Base-by-base conservation (phyloP, 805 yeast species). In the Schizosaccharomyces cryophilus region DNA sequence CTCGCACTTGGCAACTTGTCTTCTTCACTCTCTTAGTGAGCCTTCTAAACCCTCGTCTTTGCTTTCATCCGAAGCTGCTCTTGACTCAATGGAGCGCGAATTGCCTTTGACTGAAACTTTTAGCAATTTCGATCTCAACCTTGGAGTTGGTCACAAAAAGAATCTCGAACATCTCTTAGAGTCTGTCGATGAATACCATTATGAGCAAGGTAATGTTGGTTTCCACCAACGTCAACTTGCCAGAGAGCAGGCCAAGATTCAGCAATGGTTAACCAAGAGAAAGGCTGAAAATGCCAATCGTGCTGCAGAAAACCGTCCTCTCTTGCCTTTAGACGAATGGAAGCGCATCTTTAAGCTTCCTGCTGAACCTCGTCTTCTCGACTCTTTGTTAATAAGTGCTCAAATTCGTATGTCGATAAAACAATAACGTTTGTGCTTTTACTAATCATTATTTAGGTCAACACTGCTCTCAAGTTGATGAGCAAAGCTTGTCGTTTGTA, bases 201-300 rank as follows among this genome's bases (percentile, higher is more conserved):
- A 82, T 70, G 88, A 83, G 69, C 85, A 84, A 70, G 82, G 83
- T 66, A 85, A 82, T 72, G 82, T 83, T 76, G 83, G 84, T 75
- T 85, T 83, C 73, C 84, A 80, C 74, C 93, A 85, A 73, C 81
- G 94, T 74, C 83, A 80, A 66, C 75, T 80, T 63, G 78, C 81
- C 59, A 78, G 87, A 69, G 94, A 85, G 69, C 74, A 77, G 70
- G 72, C 80, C 63, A 84, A 83, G 74, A 77, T 85, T 65, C 75
- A 76, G 64, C 86, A 82, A 69, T 85, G 90, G 89, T 82, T 83
- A 69, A 81, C 48, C 38, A 17, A 29, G 19, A 42, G 64, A 69
- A 78, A 78, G 70, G 75, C 77, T 63, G 89, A 84, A 66, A 83
- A 84, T 71, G 75, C 76, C 54, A 78, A 76, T 65, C 77, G 84